Base-by-base conservation (phyloP, 129 eudicot species). In the Tanacetum coccineum region DNA sequence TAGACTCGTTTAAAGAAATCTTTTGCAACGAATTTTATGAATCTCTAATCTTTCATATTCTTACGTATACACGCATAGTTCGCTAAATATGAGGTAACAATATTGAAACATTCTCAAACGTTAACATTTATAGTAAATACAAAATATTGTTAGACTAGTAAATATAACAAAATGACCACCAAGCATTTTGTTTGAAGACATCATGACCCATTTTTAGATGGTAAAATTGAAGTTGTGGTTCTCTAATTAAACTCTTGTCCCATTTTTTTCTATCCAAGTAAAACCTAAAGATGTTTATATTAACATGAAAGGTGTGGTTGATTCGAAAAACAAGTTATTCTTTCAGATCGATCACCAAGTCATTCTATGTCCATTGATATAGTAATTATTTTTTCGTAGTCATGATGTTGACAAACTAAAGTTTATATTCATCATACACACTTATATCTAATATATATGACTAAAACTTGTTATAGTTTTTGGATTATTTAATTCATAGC, bases 31-130 rank as follows among this genome's bases (percentile, higher is more conserved):
- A 30, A 59, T 5, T 30, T 30, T 3, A 6, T 26, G 45, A 26
- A n/a, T 60, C 17, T 60, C 39, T 60, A 14, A 28, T 49, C 20
- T 60, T 32, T 32, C 65, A 32, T 60, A n/a, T 60, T 60, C 22
- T 60, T 60, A 32, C 3, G 48, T 20, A 15, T 60, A 32, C 26
- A 61, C 66, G 48, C 66, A 61, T 61, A 15, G 66, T 61, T 61
- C 66, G 66, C 66, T n/a, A 9, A 39, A 61, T 28, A 61, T 61
- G 66, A 61, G 66, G 66, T 39, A 32, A 61, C n/a, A 61, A 61
- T 17, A 61, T 61, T 61, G 28, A 61, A 46, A 39, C 66, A 39
- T 61, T 61, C 66, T 61, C 25, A 61, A 61, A 61, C 66, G 49
- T 61, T 36, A 32, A 61, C 25, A 61, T 61, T 61, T 61, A 61